Base-by-base conservation (phyloP, 2,329 filamentous ascomycete species). In the Cladobotryum protrusum region DNA sequence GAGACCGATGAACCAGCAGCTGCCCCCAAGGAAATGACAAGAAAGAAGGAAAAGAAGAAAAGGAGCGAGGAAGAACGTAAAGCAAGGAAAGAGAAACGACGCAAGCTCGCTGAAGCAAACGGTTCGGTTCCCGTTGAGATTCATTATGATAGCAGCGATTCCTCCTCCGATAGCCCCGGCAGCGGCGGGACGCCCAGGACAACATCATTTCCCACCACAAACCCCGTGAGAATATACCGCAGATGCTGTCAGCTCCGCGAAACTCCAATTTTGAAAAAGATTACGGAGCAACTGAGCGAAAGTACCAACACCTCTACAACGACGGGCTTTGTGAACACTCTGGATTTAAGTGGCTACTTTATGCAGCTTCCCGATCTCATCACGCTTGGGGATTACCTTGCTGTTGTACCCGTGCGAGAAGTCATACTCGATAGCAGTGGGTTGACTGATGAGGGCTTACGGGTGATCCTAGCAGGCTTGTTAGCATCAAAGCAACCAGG, bases 11-110 rank as follows among this genome's bases (percentile, higher is more conserved):
- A 54, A n/a, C n/a, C 45, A 9, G 61, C 61, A 48, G 59, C 61
- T 44, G 62, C 62, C 41, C 67, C 72, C 19, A 72, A 70, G 63
- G 79, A 68, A 37, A 71, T 69, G 32, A 73, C 70, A 7, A 85
- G 84, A 59, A 96, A 95, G 70, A 93, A 89, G 67, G 91, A 96
- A 63, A 96, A 96, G 75, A 96, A 96, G 71, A 96, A 95, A 72
- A 84, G 86, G 57, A 95, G 88, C 37, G 92, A 96, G 64, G 90
- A 92, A 52, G 92, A 96, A 67, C 79, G 91, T 39, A 95, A 95
- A 64, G 89, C 93, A 53, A 82, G 91, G 48, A 95, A 95, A 65
- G 91, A 96, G 68, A 89, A 89, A 68, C 92, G 89, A 64, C 79
- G 89, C 55, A 83, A 82, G 63, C 82, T 89, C 58, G 92, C 91